Conservation (phyloP, 2,329 filamentous ascomycete species). For the Incumbomyces delicatus region DNA sequence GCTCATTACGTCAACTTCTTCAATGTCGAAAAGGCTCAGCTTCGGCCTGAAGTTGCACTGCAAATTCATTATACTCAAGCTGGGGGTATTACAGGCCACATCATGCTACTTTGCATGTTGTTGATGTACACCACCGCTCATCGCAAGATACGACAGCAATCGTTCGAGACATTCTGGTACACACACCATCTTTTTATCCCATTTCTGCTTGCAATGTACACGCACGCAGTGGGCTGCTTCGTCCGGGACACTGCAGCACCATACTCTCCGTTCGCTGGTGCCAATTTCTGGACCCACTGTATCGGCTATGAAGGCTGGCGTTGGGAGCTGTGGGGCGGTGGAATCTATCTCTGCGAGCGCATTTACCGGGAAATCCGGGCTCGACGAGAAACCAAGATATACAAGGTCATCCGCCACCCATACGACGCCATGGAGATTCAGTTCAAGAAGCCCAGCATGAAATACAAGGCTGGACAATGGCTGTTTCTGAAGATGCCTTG, state of each 20-base stretch:
- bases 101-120: constrained; percentile 99
- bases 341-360: constrained; percentile 75
- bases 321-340: constrained; percentile 85
- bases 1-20: constrained; percentile 98
- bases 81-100: constrained; percentile 86
- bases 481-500: constrained; percentile 89
- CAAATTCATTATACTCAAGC: constrained; percentile 86
- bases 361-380: constrained; percentile 84
- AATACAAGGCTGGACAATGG: constrained; percentile 97
- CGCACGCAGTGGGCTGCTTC: constrained; percentile 91
- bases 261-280: constrained; percentile 74
- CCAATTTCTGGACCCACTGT: constrained; percentile 81
- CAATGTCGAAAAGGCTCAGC: constrained; percentile 79
- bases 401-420: constrained; percentile 87
- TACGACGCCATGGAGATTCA: constrained; percentile 97
- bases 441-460: constrained; percentile 91
- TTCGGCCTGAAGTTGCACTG: constrained; percentile 69
- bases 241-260: constrained; percentile 68
- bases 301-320: constrained; percentile 94
- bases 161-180: constrained; percentile 98
- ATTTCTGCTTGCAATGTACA: constrained; percentile 87
- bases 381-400: constrained; percentile 75
- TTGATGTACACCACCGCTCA: constrained; percentile 97
- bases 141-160: constrained; percentile 86
- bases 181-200: constrained; percentile 98